A percentile compares a stretch with the other conserved stretches of the same genome.
These are phyloP conservation scores for Vanrija pseudolonga DNA, from an alignment of 1,284 basidiomycete genomes.

Conservation along the genomic window DNA sequence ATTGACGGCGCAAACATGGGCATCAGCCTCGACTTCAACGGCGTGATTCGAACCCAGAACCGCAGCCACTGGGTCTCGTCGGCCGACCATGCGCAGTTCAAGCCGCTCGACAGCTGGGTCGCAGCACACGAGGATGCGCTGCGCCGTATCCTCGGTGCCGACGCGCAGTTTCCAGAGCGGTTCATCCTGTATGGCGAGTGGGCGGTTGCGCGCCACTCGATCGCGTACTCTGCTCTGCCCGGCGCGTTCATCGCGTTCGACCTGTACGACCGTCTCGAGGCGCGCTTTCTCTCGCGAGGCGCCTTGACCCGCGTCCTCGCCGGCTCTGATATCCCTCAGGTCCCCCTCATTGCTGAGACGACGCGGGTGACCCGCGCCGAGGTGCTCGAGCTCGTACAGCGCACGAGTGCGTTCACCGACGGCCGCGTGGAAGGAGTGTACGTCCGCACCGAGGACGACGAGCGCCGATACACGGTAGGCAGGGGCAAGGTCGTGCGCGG, in stretches of 20 bases:
- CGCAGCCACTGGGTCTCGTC: slow-evolving; percentile 61
- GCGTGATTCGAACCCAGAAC: slow-evolving; percentile 58
- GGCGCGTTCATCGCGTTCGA: slow-evolving; percentile 57
- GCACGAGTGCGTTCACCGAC: slow-evolving; percentile 53
- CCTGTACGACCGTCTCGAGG: slow-evolving; percentile 56
- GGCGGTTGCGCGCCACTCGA: slow-evolving; percentile 61
- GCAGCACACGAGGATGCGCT: slow-evolving; percentile 40
- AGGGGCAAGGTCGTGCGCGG: slow-evolving; percentile 60
- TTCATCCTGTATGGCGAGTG: slow-evolving; percentile 63
- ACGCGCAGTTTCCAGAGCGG: slow-evolving; percentile 57
- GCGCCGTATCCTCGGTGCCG: slow-evolving; percentile 53
- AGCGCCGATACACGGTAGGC: slow-evolving; percentile 46
- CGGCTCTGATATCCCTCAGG: slow-evolving; percentile 50
- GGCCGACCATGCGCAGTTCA: slow-evolving; percentile 59
- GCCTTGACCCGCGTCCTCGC: slow-evolving; percentile 32
- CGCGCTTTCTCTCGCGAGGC: slow-evolving; percentile 51
- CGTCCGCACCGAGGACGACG: slow-evolving; percentile 55
- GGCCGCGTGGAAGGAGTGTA: slow-evolving; percentile 60
- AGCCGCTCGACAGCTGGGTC: slow-evolving; percentile 57
- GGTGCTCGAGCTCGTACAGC: slow-evolving; percentile 53
- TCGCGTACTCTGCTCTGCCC: slow-evolving; percentile 57
- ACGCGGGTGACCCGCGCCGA: slow-evolving; percentile 48
- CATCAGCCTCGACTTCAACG: slow-evolving; percentile 57
- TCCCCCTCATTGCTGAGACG: slow-evolving; percentile 54
- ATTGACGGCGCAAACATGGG: slow-evolving; percentile 66